Base-by-base conservation (phyloP, 2,329 filamentous ascomycete species). In the Epichloe bromicola region DNA sequence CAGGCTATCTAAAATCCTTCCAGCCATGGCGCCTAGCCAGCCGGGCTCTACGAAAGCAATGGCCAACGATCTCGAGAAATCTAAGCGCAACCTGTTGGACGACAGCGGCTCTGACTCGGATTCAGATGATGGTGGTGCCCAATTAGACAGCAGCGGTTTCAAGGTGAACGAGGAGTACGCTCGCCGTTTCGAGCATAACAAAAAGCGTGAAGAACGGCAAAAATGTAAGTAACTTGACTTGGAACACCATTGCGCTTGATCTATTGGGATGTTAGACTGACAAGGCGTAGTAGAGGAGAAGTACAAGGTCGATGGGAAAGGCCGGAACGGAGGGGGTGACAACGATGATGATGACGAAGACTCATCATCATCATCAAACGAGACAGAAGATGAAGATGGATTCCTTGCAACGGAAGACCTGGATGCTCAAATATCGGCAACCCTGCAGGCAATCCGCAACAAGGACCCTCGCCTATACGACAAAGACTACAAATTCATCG, bases 381-480 rank as follows among this genome's bases (percentile, higher is more conserved):
- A 94, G 62, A 83, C 85, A 17, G 91, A 97, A 66, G 93, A 97
- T 60, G 91, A 97, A 58, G 84, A 87, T 30, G 93, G 85, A 50
- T 87, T 93, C 58, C 74, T 98, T 12, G 88, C 84, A 33, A 96
- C 90, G 15, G 84, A 86, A 61, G 83, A 83, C 36, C 76, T 97
- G 42, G 93, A 98, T 65, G 79, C 82, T 14, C 83, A 96, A 62
- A 95, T 97, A 58, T 83, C 84, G 45, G 88, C 85, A 23, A 95
- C 90, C 0, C 75, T 98, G 20, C 76, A 87, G 56, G 93, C 93
- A 41, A 90, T 98, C 62, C 83, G 84, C 59, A 85, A 79, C 61
- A 97, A 95, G 66, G 93, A 98, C 61, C 93, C 93, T 30, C 78
- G 86, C 49, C 82, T 98, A 48, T 96, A 96, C 72, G 86, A 97